phyloP scores from a whole-genome alignment of 495 filamentous ascomycete genomes.

The Xylaria nigripes region DNA sequence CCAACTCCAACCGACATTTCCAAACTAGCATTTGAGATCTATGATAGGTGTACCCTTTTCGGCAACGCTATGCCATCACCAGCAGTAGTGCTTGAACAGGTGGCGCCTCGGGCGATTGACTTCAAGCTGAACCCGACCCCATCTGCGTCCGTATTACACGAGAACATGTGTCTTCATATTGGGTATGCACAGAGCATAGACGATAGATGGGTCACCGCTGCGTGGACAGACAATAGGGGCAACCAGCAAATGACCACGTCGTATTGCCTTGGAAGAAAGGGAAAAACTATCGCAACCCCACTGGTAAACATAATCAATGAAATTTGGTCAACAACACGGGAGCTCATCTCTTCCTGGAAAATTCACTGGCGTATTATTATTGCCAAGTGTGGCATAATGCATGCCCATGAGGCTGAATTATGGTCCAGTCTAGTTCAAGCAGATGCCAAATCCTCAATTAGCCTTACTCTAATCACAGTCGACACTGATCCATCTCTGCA shows the following conservation, averaged over 20 bases:
- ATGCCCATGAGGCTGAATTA: constrained; percentile 61
- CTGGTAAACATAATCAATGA: constrained; percentile 63
- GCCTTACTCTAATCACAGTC: constrained; percentile 55
- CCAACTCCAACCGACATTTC: constrained; percentile 57
- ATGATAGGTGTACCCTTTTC: constrained; percentile 68
- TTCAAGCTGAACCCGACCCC: constrained; percentile 67
- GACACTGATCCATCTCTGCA: constrained; percentile 59
- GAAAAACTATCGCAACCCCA: constrained; percentile 43
- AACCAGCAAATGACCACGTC: constrained; percentile 67
- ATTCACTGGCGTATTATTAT: constrained; percentile 77
- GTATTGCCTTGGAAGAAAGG: constrained; percentile 66
- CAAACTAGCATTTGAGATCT: constrained; percentile 73
- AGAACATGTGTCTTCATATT: constrained; percentile 77
- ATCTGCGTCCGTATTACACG: constrained; percentile 66
- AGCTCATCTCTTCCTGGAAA: constrained; percentile 60
- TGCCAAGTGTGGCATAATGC: constrained; percentile 63
- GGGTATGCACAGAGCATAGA: constrained; percentile 77
- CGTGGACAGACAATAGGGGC: constrained; percentile 87
- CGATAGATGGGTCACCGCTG: constrained; percentile 77
- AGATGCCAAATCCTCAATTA: constrained; percentile 38
- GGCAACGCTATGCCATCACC: constrained; percentile 43
- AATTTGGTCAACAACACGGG: constrained; percentile 77
- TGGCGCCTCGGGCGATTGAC: constrained; percentile 61
- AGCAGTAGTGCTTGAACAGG: constrained; percentile 66
- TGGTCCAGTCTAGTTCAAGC: constrained; percentile 42